These are phyloP conservation scores for Trichoderma sp. DNA, from an alignment of 2,329 filamentous ascomycete species.

Conservation along the genomic window DNA sequence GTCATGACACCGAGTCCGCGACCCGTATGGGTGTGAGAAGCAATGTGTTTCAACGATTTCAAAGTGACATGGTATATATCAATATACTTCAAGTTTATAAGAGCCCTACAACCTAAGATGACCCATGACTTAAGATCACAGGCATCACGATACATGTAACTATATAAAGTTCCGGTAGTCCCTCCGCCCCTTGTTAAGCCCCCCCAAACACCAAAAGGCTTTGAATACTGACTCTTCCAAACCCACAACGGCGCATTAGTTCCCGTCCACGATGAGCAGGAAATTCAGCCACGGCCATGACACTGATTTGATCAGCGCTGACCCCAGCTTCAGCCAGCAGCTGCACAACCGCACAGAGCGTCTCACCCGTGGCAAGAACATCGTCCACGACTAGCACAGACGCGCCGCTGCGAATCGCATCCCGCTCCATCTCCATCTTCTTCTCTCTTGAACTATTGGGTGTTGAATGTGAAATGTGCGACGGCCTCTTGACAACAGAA, in stretches of 20 bases:
- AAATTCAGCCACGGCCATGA: conserved; percentile 59
- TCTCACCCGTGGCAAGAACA: conserved; percentile 55
- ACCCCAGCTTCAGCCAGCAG: conserved; percentile 47
- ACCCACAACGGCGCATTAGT: conserved; percentile 45
- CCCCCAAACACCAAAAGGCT: conserved; percentile 48
- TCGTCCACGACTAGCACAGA: conserved; percentile 59
- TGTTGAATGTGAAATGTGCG: conserved; percentile 52
- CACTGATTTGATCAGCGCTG: conserved; percentile 37
- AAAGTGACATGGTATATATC: too few species aligned
- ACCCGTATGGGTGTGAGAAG: too few species aligned
- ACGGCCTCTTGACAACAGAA: conserved; percentile 46
- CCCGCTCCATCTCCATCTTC: conserved; percentile 49
- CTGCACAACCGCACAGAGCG: conserved; percentile 51
- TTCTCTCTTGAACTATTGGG: conserved; percentile 30
- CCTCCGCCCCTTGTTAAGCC: conserved; percentile 9
- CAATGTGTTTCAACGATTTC: too few species aligned
- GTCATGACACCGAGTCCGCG: too few species aligned
- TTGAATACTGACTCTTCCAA: conserved; percentile 49
- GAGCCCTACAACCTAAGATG: too few species aligned
- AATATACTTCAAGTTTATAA: too few species aligned
- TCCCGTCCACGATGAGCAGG: conserved; percentile 52
- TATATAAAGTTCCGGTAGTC: too few species aligned
- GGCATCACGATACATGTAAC: too few species aligned
- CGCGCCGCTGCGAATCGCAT: conserved; percentile 39
- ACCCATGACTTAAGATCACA: too few species aligned